Evolutionary conservation across 2,329 filamentous ascomycete species (phyloP).

Genomic region (Cladosporium sp.): DNA sequence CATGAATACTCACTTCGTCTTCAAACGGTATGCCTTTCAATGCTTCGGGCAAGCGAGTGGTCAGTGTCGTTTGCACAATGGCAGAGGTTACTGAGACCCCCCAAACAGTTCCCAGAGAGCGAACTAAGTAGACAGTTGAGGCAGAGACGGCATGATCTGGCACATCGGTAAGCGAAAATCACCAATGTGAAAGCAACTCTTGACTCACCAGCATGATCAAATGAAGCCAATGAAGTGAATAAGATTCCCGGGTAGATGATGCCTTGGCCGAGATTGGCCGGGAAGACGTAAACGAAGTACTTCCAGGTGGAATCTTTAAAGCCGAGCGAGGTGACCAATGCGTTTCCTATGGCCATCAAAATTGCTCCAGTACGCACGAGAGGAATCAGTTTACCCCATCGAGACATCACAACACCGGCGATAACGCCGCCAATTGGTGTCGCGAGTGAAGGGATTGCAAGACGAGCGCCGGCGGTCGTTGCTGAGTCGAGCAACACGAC

Average conservation of each 20-base stretch:
- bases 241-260: constrained; percentile 47
- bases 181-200: not conserved
- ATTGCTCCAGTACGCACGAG: constrained; percentile 38
- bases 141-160: constrained; percentile 59
- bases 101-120: constrained; percentile 60
- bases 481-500: constrained; percentile 59
- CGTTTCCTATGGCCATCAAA: constrained; percentile 43
- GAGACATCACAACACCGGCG: constrained; percentile 44
- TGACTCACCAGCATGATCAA: constrained; percentile 55
- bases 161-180: not conserved
- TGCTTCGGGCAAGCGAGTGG: constrained; percentile 48
- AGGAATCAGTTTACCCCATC: constrained; percentile 40
- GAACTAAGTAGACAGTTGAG: constrained; percentile 59
- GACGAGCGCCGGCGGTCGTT: constrained; percentile 40
- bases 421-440: constrained; percentile 42
- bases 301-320: constrained; percentile 43
- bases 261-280: constrained; percentile 44
- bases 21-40: constrained; percentile 54
- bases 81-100: constrained; percentile 59
- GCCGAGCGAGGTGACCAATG: constrained; percentile 36
- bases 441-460: constrained; percentile 43
- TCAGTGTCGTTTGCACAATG: constrained; percentile 59
- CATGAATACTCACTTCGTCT: constrained; percentile 46
- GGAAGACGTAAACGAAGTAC: constrained; percentile 42
- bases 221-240: constrained; percentile 59